Evolutionary conservation across 2,329 filamentous ascomycete species (phyloP), one percentile per base, ranked within the genome.

Genomic region (Ploettnerulaceae sp.): DNA sequence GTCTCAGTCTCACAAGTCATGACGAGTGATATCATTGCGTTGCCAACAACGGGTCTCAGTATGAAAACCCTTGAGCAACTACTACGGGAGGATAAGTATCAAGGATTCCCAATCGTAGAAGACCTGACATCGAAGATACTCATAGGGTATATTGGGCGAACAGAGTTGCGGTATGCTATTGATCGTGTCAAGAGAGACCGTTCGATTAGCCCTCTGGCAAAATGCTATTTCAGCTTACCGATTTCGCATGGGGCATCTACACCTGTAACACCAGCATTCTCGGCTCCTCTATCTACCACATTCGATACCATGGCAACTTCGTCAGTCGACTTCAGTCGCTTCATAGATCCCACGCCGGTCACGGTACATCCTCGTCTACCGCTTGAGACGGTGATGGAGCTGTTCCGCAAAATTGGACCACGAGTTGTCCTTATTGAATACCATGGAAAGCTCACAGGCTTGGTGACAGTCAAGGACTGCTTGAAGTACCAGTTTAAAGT

Each of bases 371-470:
- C 93, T 0, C 82, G 89, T 1, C 79, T 97, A 1, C 86, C 91
- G 0, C 79, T 98, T 0, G 93, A 98, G 68, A 98, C 93, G 0
- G 91, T 95, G 24, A 96, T 98, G 89, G 93, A 98, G 63, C 75
- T 98, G 8, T 98, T 98, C 73, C 91, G 91, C 66, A 98, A 97
- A 70, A 94, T 98, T 64, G 93, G 93, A 0, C 93, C 91, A 0
- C 80, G 93, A 1, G 89, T 96, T 5, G 91, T 98, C 39, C 75
- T 98, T 3, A 84, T 96, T 29, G 93, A 98, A 66, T 85, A 95
- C 63, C 85, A 87, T 48, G 93, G 93, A 11, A 79, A 80, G 39
- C 75, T 98, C 2, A 79, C 78, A 0, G 93, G 93, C 0, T 74
- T 98, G 0, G 87, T 98, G 1, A 98, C 93, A 0, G 86, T 96